Base-by-base conservation (phyloP, 1,284 basidiomycete genomes). In the Ganoderma sinense region DNA sequence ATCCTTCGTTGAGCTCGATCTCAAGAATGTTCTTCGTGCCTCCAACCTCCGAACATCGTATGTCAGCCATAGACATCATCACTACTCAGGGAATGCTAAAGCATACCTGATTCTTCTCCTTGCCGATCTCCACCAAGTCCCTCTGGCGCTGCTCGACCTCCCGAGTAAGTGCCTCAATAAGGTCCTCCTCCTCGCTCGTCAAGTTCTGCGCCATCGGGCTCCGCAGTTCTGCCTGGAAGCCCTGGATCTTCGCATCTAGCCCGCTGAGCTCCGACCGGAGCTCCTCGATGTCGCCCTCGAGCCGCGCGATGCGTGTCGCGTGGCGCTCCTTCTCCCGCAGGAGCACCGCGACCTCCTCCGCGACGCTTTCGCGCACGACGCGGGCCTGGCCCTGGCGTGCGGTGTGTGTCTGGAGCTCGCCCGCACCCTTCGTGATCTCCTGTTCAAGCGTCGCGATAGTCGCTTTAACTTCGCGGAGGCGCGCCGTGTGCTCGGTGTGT, bases 1-100 rank as follows among this genome's bases (percentile, higher is more conserved):
- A 86, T 73, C 92, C 92, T 78, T 99, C 97, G 72, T 94, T 95
- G 41, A 99, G 85, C 80, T 99, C 97, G 65, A 99, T 97, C 80
- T 98, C 95, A 29, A 98, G 83, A 16, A 91, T 83, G 77, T 91
- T 94, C 81, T 95, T 96, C 73, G 87, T 87, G 29, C 91, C 88
- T 48, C 93, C 91, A 67, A 97, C 82, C 95, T 98, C 5, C 3
- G 69, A 48, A 55, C 72, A 53, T 51, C 56, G 36, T 56, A 39
- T 62, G 60, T 31, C 16, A 6, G 36, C 68, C 65, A 60, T 33
- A n/a, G 43, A 11, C 6, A 36, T 16, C 5, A 20, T 18, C 5
- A 20, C 8, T 23, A 7, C 2, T 31, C 11, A 4, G 41, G 14
- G 10, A n/a, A 36, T 71, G 10, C 64, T 40, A n/a, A 33, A 10